Evolutionary conservation across 2,329 filamentous ascomycete genomes (phyloP), one percentile per base, ranked within the genome.

Genomic region (Scedosporium apiospermum): DNA sequence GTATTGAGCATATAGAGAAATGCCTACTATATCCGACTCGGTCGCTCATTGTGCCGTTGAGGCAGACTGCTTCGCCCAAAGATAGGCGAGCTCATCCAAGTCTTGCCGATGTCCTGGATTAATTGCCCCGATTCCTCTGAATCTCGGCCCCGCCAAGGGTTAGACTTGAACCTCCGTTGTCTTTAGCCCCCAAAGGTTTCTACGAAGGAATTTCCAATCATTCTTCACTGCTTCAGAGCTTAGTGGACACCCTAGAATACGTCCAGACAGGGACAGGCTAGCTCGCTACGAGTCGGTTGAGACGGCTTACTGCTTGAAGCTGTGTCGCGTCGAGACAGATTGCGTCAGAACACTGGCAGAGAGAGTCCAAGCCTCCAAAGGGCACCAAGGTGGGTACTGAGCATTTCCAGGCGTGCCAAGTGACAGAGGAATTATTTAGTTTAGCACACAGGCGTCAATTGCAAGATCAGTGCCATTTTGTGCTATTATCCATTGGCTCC

Each of bases 321-420:
- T 46, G 42, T 46, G 42, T 46, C 23, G 58, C 58, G 58, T 61
- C 58, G 44, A 51, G 58, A 61, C 44, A 53, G 49, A 53, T 53
- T 61, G 44, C 58, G 58, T 61, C 58, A 46, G 58, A 44, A 38
- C 23, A 16, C 42, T 51, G 16, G 26, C 21, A 34, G 7, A 34
- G 30, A 9, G 30, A 34, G 7, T 34, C 30, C 30, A 34, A 34
- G 30, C 30, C 30, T 34, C 30, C 7, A 34, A 34, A 34, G 30
- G 30, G 30, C 30, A 34, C 30, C 9, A 34, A 46, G 42, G 16
- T 46, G 42, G 42, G 16, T n/a, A 46, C 18, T 18, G 12, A 6
- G 42, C 18, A 46, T 18, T 16, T 46, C 14, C 42, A 46, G 42
- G 42, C 18, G 42, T 46, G 42, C 18, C 18, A 18, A 46, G 42